phyloP scores from a whole-genome alignment of 495 filamentous ascomycete species.

The Pseudotulostoma volvatum region DNA sequence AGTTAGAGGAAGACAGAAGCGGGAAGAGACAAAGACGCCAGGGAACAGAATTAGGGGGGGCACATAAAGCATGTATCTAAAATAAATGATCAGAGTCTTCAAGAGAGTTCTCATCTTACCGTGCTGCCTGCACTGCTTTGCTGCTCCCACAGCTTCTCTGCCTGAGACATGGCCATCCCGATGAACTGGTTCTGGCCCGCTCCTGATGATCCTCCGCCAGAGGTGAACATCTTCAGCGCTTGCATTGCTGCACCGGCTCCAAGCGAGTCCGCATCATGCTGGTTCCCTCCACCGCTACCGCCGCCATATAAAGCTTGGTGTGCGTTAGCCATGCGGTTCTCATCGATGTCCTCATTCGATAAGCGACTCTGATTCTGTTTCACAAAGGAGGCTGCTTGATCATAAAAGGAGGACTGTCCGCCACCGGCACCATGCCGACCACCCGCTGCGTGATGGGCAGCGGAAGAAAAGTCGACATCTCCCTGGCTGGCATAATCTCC shows the following conservation, averaged over 20 bases:
- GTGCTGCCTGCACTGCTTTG: conserved; percentile 33
- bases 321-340: conserved; percentile 34
- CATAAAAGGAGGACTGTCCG: conserved; percentile 1
- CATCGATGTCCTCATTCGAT: conserved; percentile 30
- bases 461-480: neutral
- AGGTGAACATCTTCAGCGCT: conserved; percentile 49
- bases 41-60: no score
- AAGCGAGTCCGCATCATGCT: conserved; percentile 26
- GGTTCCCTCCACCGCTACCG: conserved; percentile 5
- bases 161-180: conserved; percentile 53
- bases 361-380: conserved; percentile 3
- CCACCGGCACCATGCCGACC: conserved; percentile 1
- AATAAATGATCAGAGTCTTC: no score
- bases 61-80: no score
- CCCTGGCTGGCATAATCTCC: neutral
- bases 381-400: conserved; percentile 3
- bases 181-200: conserved; percentile 42
- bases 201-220: conserved; percentile 13
- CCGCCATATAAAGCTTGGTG: conserved; percentile 41
- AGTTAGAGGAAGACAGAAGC: conserved; percentile 2
- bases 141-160: conserved; percentile 48
- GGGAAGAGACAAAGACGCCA: no score
- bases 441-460: neutral
- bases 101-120: no score
- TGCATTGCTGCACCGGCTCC: conserved; percentile 50